These are phyloP conservation scores for Cyphellophora europaea DNA, from an alignment of 2,329 filamentous ascomycete species.

Conservation along the genomic window DNA sequence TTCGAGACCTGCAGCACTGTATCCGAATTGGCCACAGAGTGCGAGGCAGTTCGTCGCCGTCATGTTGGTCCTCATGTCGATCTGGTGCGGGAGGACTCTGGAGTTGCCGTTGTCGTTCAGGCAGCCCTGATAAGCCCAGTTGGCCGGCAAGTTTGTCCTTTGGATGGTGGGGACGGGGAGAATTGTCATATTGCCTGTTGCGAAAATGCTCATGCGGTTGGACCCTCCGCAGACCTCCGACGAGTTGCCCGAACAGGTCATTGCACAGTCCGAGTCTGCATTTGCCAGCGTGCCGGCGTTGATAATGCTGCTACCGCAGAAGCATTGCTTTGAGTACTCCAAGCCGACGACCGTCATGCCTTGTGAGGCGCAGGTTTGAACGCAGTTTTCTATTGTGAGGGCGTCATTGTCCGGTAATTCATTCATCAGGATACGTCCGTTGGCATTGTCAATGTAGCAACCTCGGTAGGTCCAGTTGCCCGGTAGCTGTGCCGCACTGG, in stretches of 20 bases:
- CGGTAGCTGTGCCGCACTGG: slow-evolving; percentile 11
- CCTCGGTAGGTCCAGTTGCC: slow-evolving; percentile 44
- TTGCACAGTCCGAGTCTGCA: slow-evolving; percentile 40
- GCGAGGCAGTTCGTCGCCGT: slow-evolving; percentile 16
- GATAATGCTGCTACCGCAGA: slow-evolving; percentile 44
- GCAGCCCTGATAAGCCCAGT: slow-evolving; percentile 48
- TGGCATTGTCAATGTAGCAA: slow-evolving; percentile 49
- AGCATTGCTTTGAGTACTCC: slow-evolving; percentile 46
- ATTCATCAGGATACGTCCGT: slow-evolving; percentile 43
- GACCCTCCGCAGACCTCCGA: slow-evolving; percentile 26
- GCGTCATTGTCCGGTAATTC: slow-evolving; percentile 34
- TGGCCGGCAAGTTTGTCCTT: slow-evolving; percentile 32
- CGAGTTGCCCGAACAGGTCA: slow-evolving; percentile 34
- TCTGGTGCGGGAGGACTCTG: slow-evolving; percentile 39
- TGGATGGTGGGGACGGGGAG: slow-evolving; percentile 31
- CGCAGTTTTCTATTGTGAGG: slow-evolving; percentile 34
- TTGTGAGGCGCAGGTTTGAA: slow-evolving; percentile 31
- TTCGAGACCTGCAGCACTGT: slow-evolving; percentile 16
- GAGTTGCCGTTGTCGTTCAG: slow-evolving; percentile 14
- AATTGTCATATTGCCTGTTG: slow-evolving; percentile 33
- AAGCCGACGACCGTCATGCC: slow-evolving; percentile 34
- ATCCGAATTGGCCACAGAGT: slow-evolving; percentile 9
- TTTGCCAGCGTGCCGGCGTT: slow-evolving; percentile 37
- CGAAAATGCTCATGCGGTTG: slow-evolving; percentile 30
- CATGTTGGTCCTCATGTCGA: slow-evolving; percentile 1